Base-by-base conservation (phyloP, 768 basidiomycete species). In the Tricholoma matsutake region DNA sequence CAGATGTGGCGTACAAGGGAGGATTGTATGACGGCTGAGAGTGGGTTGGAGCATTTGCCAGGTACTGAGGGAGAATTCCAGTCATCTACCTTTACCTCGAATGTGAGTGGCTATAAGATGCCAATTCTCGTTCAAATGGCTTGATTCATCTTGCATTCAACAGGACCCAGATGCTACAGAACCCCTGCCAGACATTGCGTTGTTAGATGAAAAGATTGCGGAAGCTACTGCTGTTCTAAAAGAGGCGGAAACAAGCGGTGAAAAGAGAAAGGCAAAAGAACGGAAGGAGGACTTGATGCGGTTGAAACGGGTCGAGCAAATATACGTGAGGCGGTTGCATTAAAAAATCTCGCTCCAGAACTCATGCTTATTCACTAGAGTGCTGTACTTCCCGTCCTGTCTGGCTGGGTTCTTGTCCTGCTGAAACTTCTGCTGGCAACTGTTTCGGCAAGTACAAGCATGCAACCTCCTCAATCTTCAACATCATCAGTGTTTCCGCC, bases 1-100 rank as follows among this genome's bases (percentile, higher is more conserved):
- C 97, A 99, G 77, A 93, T 96, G 86, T 98, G 94, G 93, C 83
- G 89, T 71, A 91, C 94, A 16, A 81, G 97, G 65, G 96, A 98
- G 73, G 96, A 98, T 68, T 98, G 91, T 69, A 92, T 97, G 82
- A 88, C 89, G 1, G 85, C 87, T 52, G 97, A 99, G 76, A 94
- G 94, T 69, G 97, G 97, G 11, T 74, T 97, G 61, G 91, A 94
- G 20, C 82, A 83, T 65, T 82, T 92, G 78, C 88, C 89, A 13
- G 89, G 89, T 31, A 76, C 82, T 35, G 88, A 87, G 63, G 83
- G 77, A 18, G 80, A 84, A 51, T 75, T 77, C 56, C 83, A 86
- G 62, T 80, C 82, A 4, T 81, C 81, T 6, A 83, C 80, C 9
- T 79, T 79, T 56, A 78, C 70, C 29, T 65, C 71, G 2, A 78